Conservation (phyloP, 2,329 filamentous ascomycete genomes). For the Colletotrichum sp. region DNA sequence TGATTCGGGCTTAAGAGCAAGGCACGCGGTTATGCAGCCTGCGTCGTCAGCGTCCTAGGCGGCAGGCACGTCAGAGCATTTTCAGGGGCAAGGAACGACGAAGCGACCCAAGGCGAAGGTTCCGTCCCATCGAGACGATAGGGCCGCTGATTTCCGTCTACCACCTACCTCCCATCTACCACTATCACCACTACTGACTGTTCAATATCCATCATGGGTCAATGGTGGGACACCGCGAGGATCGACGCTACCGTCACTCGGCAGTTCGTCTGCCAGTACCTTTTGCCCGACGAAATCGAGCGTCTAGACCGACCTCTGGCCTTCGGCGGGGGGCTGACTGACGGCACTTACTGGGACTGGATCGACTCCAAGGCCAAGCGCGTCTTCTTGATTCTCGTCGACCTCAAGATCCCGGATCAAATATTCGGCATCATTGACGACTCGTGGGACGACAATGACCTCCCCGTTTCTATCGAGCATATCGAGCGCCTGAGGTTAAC, state of each 20-base stretch:
- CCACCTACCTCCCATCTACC: neutral
- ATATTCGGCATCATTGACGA: slow-evolving; percentile 79
- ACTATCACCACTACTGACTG: neutral
- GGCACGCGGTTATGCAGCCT: slow-evolving; percentile 14
- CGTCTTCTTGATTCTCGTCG: slow-evolving; percentile 73
- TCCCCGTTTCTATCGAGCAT: slow-evolving; percentile 71
- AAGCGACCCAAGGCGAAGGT: neutral
- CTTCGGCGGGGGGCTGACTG: slow-evolving; percentile 72
- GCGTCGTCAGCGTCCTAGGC: slow-evolving; percentile 10
- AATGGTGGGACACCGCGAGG: slow-evolving; percentile 74
- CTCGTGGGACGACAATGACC: slow-evolving; percentile 78
- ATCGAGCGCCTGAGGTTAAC: slow-evolving; percentile 68
- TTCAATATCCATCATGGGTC: slow-evolving; percentile 17
- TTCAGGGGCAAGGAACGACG: neutral
- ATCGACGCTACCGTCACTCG: slow-evolving; percentile 74
- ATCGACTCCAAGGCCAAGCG: slow-evolving; percentile 72
- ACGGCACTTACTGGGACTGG: slow-evolving; percentile 81
- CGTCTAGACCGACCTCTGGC: slow-evolving; percentile 66
- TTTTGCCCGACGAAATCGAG: slow-evolving; percentile 66
- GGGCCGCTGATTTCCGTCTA: neutral
- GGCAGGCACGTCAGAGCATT: slow-evolving; percentile 4
- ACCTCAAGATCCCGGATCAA: slow-evolving; percentile 73
- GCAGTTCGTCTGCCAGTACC: slow-evolving; percentile 68
- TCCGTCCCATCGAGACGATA: neutral
- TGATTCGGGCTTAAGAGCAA: neutral